A percentile compares a stretch with the other conserved stretches of the same genome.
Conservation (phyloP, 2,329 filamentous ascomycete genomes). For the Epicoccum sorghinum region DNA sequence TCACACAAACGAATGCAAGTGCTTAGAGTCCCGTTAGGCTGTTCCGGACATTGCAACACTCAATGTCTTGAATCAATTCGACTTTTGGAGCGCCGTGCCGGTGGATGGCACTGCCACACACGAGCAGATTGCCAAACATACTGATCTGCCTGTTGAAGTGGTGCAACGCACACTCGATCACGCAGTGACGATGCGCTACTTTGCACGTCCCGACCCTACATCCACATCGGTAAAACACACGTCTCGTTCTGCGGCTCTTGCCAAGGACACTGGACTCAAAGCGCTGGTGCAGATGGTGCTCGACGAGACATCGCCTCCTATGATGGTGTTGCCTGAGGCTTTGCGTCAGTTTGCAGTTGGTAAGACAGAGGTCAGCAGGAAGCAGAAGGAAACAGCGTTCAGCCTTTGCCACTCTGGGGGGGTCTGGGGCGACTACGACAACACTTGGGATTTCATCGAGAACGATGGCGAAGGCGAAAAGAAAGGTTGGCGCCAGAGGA, state of each 20-base stretch:
- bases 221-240: conserved; percentile 30
- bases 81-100: conserved; percentile 60
- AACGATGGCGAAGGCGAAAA: conserved; percentile 37
- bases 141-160: conserved; percentile 34
- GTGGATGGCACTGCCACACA: conserved; percentile 53
- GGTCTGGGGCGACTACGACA: conserved; percentile 29
- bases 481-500: conserved; percentile 40
- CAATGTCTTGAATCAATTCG: conserved; percentile 59
- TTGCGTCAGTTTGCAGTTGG: conserved; percentile 34
- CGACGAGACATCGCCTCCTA: conserved; percentile 35
- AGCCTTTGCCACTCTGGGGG: conserved; percentile 36
- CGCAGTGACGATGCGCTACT: conserved; percentile 45
- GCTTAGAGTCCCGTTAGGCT: conserved; percentile 32
- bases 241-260: conserved; percentile 38
- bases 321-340: conserved; percentile 37
- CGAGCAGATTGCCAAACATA: conserved; percentile 35
- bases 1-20: no score
- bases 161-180: conserved; percentile 43
- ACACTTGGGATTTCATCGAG: conserved; percentile 40
- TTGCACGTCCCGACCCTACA: conserved; percentile 29
- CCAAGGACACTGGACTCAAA: conserved; percentile 29
- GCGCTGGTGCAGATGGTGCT: conserved; percentile 35
- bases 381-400: conserved; percentile 38
- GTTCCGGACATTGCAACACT: conserved; percentile 54
- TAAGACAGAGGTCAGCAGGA: conserved; percentile 27